Base-by-base conservation (phyloP, 305 asterid genomes). In the Fraxinus latifolia region DNA sequence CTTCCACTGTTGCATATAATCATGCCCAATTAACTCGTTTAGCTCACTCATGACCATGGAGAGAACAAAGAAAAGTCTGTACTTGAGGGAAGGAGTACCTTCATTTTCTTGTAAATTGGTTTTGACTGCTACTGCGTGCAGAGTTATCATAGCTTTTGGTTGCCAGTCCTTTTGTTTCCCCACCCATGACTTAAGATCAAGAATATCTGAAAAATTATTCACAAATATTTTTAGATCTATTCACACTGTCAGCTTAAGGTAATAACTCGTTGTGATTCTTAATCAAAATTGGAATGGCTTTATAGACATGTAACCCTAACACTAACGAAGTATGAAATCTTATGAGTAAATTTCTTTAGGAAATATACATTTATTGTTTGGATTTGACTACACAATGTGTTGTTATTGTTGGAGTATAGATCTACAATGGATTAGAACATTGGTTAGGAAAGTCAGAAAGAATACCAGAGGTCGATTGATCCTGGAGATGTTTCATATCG, bases 31-130 rank as follows among this genome's bases (percentile, higher is more conserved):
- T 55, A 2, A 42, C 70, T 39, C 33, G n/a, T 79, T 47, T 79
- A 67, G 33, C 21, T 47, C 29, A 5, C n/a, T 42, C 32, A 9
- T 60, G 44, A 33, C 9, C 25, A 17, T 39, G 53, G 79, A 34
- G 34, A 60, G 65, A 82, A 62, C 12, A 74, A 77, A 25, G 70
- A 3, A 50, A 23, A 6, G 65, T 72, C 58, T 31, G 5, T 31
- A 23, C 65, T 79, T 79, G 25, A 58, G 62, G 73, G 79, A 34
- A 25, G 79, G 42, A 27, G 76, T 88, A 94, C 99, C 99, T 80
- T 96, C 97, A 87, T 96, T 96, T 75, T 88, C 91, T 88, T 92
- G 97, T 87, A 96, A 88, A 83, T 93, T 92, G 88, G 97, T 93
- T 90, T 91, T 91, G 55, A 96, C 90, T 79, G 97, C 98, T 25